Evolutionary conservation across 169 alveolate species (phyloP), one percentile per base, ranked within the genome.

Genomic region (Eimeria maxima): DNA sequence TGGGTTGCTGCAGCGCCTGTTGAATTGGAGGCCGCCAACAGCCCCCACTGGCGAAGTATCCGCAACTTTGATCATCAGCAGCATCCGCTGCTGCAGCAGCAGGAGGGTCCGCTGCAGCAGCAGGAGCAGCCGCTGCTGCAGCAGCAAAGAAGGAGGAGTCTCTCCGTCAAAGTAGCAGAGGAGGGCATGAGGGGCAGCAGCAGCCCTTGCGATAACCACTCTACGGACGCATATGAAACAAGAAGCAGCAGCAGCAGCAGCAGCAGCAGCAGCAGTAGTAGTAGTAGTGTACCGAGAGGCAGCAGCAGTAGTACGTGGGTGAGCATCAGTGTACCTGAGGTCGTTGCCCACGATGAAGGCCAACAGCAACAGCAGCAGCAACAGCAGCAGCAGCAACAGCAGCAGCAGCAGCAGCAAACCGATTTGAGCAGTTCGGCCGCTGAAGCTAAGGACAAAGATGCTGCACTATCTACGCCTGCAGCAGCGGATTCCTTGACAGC

Each of bases 1-100:
- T 67, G 78, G 60, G 1, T 53, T 53, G 60, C 78, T 33, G 86
- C 86, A 74, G 86, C 86, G 50, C 86, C 86, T 74, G 86, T 38
- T 16, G 86, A 44, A 74, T 14, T 27, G 78, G 60, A 14, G 60
- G 60, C 60, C 60, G 10, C 60, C 60, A 53, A 3, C 10, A 53
- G 60, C 60, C 16, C 16, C 60, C 60, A 7, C 0, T 53, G 10
- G 16, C 10, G 60, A 53, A 53, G 60, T 14, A 3, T 67, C 78
- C 24, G 11, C 78, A 27, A 7, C 44, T 67, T 27, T 24, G 78
- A 67, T 0, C 78, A 67, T 13, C 78, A 74, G 86, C 86, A 27
- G 55, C 86, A n/a, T 13, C 78, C 11, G 7, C 78, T 8, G 78
- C 78, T 8, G 78, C 78, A 67, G 78, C 78, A 7, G 76, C 76